Evolutionary conservation across 2,329 filamentous ascomycete species (phyloP), one percentile per base, ranked within the genome.

Genomic region (Fusarium guadeloupense): DNA sequence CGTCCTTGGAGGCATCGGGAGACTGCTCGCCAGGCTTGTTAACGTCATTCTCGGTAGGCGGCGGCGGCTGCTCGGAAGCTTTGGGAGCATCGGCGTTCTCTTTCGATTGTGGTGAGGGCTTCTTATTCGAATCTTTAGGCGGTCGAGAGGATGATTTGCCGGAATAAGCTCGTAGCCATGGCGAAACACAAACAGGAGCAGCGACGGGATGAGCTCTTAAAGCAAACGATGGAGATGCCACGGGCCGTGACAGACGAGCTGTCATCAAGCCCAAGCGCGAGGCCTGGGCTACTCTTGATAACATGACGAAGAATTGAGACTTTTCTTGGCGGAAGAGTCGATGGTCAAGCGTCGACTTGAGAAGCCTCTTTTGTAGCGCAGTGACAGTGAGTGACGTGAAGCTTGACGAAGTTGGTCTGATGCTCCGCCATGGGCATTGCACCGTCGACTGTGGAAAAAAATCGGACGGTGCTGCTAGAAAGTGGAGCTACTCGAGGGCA

Each of bases 221-320:
- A 28, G 61, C 28, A 12, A 69, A 66, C 20, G 67, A 51, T 47
- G 66, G 66, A 25, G 67, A 52, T 47, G 66, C 60, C 47, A 66
- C 64, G 23, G 69, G 67, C 43, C 64, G 66, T 41, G 72, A 64
- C 38, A 71, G 57, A 40, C 69, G 71, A 48, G 70, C 66, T 41
- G 70, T 66, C 55, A 67, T 64, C 67, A 71, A 66, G 66, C 71
- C 74, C 67, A 75, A 66, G 62, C 72, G 67, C 54, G 73, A 69
- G 53, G 71, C 70, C 59, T 69, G 69, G 62, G 70, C 72, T 64
- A 73, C 63, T 71, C 70, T 64, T 23, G 72, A 74, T 70, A 80
- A 59, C 63, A 85, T 85, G 74, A 71, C 62, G 69, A 69, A 49
- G 10, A 56, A 34, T 21, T 50, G 33, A 25, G 34, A 45, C 34